Percentiles rank a stretch among this genome's conserved stretches.
These are phyloP conservation scores for Botrytis fabae DNA, from an alignment of 2,329 filamentous ascomycete species.

Conservation along the genomic window DNA sequence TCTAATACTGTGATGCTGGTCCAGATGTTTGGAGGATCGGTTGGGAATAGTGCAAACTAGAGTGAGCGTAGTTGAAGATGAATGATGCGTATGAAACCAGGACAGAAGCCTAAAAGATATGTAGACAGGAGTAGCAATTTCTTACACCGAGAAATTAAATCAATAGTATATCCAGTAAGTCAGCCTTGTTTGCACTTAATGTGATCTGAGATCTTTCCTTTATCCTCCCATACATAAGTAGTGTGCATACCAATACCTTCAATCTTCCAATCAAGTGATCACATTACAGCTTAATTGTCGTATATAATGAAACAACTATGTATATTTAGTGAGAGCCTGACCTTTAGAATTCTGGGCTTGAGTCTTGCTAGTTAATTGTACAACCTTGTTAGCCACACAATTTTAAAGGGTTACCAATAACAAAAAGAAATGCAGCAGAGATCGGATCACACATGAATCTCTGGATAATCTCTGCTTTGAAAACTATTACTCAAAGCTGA, in stretches of 20 bases:
- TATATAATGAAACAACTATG: background rate
- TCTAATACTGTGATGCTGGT: too few species aligned
- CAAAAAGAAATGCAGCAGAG: background rate
- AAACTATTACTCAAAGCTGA: background rate
- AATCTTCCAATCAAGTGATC: background rate
- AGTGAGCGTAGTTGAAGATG: background rate
- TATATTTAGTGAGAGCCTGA: background rate
- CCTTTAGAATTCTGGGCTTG: background rate
- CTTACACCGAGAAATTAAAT: background rate
- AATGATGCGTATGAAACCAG: background rate
- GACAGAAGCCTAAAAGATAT: background rate
- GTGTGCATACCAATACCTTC: too few species aligned
- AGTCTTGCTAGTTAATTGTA: background rate
- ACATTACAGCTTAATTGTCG: background rate
- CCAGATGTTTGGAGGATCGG: too few species aligned
- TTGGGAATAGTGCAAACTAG: background rate
- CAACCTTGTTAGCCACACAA: background rate
- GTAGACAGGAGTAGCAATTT: background rate
- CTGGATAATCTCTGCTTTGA: too few species aligned
- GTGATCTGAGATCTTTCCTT: too few species aligned
- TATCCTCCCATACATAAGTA: too few species aligned
- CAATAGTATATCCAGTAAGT: background rate
- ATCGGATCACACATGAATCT: too few species aligned
- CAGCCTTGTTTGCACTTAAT: background rate
- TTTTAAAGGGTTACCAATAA: background rate